Evolutionary conservation across 1,284 basidiomycete genomes (phyloP).

Genomic region (Boletus sp.): DNA sequence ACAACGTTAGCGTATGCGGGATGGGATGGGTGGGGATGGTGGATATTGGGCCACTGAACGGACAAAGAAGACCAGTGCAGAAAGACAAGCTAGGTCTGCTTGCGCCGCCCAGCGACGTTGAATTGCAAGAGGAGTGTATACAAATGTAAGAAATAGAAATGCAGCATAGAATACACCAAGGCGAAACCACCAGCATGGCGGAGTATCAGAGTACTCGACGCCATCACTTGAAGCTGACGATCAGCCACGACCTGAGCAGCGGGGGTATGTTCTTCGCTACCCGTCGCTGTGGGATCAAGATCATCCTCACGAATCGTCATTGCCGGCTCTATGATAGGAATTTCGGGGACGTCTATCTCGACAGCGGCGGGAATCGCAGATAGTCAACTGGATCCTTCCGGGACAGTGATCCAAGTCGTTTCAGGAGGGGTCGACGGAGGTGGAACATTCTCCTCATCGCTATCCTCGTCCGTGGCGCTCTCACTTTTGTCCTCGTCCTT

Average conservation of each 20-base stretch:
- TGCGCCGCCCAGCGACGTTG: slow-evolving; percentile 27
- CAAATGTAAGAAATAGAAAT: slow-evolving; percentile 50
- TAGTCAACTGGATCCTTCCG: slow-evolving; percentile 35
- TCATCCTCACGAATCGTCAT: slow-evolving; percentile 18
- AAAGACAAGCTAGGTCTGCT: slow-evolving; percentile 22
- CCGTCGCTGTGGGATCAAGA: slow-evolving; percentile 18
- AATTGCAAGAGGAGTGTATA: slow-evolving; percentile 47
- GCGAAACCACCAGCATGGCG: slow-evolving; percentile 42
- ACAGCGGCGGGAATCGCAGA: slow-evolving; percentile 18
- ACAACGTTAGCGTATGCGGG: slow-evolving; percentile 26
- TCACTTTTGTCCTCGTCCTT: slow-evolving; percentile 33
- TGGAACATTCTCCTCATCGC: slow-evolving; percentile 30
- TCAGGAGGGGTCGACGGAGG: slow-evolving; percentile 32
- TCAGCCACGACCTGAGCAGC: slow-evolving; percentile 15
- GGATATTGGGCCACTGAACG: slow-evolving; percentile 3
- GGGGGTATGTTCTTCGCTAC: slow-evolving; percentile 22
- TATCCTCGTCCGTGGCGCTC: slow-evolving; percentile 29
- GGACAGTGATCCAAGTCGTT: slow-evolving; percentile 31
- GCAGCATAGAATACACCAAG: slow-evolving; percentile 43
- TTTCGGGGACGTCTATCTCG: slow-evolving; percentile 17
- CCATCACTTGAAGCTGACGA: slow-evolving; percentile 20
- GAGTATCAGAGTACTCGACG: slow-evolving; percentile 30
- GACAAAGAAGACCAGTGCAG: slow-evolving; percentile 8
- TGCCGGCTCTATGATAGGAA: slow-evolving; percentile 25
- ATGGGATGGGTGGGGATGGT: slow-evolving; percentile 3